phyloP scores from a whole-genome alignment of 257 asterid genomes.

The Forsythia viridissima region DNA sequence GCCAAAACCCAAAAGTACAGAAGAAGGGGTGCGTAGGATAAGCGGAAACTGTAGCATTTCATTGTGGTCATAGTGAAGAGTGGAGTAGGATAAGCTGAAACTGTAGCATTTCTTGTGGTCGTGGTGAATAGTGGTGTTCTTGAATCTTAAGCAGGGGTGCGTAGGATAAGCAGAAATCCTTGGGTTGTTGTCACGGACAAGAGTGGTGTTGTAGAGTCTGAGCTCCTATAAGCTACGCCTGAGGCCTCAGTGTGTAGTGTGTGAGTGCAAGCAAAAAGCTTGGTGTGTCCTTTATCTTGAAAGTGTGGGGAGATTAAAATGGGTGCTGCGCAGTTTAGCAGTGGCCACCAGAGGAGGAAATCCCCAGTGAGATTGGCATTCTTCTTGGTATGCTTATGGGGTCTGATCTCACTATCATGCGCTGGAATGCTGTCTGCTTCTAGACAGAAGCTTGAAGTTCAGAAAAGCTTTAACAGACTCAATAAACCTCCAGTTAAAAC shows the following conservation, averaged over 20 bases:
- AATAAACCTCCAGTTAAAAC: constrained; percentile 69
- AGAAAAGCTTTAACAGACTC: constrained; percentile 67
- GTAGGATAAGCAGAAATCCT: constrained; percentile 35
- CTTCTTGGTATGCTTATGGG: constrained; percentile 38
- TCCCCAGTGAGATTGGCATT: constrained; percentile 15
- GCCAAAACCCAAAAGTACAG: not conserved
- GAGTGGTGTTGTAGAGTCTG: constrained; percentile 12
- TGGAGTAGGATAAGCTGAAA: not conserved
- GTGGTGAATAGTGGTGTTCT: constrained; percentile 13
- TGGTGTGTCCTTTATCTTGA: constrained; percentile 13
- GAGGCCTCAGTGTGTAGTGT: not conserved
- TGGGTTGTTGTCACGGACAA: constrained; percentile 4
- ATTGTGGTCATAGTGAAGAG: not conserved
- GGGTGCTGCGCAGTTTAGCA: constrained; percentile 39
- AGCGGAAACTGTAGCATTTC: not conserved
- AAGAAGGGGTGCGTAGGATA: not conserved
- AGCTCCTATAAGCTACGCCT: constrained; percentile 9
- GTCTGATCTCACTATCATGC: constrained; percentile 45
- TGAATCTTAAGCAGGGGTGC: constrained; percentile 24
- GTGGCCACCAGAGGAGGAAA: constrained; percentile 31
- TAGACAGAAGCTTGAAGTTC: constrained; percentile 59
- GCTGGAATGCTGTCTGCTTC: constrained; percentile 50
- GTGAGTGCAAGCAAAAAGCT: constrained; percentile 10
- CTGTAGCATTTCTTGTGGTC: not conserved
- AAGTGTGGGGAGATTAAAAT: not conserved